Evolutionary conservation across 169 alveolate genomes (phyloP).

Genomic region (Plasmodium gallinaceum): DNA sequence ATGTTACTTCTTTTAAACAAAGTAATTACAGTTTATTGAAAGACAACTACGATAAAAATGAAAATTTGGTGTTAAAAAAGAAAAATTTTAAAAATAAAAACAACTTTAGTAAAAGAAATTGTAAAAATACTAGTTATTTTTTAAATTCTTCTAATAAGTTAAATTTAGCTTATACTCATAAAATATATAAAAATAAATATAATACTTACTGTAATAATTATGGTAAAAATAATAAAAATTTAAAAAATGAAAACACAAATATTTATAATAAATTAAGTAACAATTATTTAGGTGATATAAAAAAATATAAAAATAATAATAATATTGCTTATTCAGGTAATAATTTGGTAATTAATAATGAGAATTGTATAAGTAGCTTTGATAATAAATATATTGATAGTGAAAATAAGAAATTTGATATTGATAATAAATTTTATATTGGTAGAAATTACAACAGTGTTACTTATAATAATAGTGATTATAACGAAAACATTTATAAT

Average conservation of each 20-base stretch:
- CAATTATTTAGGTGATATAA: background rate
- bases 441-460: too few relatives aligned
- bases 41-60: background rate
- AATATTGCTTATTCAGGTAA: background rate
- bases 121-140: background rate
- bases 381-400: background rate
- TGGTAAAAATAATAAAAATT: slow-evolving; percentile 15
- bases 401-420: background rate
- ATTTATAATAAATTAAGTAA: background rate
- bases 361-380: background rate
- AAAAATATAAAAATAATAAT: slow-evolving; percentile 4
- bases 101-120: background rate
- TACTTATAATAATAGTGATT: background rate
- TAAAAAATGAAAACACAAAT: slow-evolving; percentile 5
- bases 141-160: slow-evolving; percentile 20
- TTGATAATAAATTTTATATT: too few relatives aligned
- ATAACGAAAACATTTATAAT: background rate
- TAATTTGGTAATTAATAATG: background rate
- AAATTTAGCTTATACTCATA: slow-evolving; percentile 52
- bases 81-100: background rate
- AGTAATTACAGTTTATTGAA: background rate
- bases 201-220: background rate
- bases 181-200: slow-evolving; percentile 31
- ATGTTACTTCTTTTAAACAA: background rate
- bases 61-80: background rate